phyloP scores from a whole-genome alignment of 192 early-diverging fungal species.

The Podila clonocystis region DNA sequence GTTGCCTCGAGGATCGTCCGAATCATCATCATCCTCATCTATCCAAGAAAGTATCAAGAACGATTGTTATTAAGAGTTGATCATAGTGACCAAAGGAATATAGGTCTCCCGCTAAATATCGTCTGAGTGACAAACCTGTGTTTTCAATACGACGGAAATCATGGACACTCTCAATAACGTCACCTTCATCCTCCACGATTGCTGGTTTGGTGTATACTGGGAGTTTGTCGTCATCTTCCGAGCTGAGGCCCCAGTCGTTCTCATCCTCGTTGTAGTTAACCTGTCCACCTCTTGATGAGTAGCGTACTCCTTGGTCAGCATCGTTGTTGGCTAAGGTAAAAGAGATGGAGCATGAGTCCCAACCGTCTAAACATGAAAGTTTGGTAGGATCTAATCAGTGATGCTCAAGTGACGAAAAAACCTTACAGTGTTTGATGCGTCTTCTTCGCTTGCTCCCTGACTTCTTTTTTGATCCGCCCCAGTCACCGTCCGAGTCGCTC shows the following conservation, averaged over 20 bases:
- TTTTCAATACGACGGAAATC: constrained; percentile 53
- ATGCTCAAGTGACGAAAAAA: neutral
- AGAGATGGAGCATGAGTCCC: neutral
- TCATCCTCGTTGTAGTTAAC: constrained; percentile 53
- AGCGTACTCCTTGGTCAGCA: constrained; percentile 30
- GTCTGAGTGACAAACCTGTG: constrained; percentile 22
- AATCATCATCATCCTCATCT: constrained; percentile 42
- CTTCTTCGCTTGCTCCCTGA: constrained; percentile 25
- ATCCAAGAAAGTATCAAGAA: neutral
- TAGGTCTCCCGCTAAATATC: neutral
- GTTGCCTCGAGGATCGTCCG: constrained; percentile 60
- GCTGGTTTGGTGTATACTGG: constrained; percentile 32
- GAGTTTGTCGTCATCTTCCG: constrained; percentile 45
- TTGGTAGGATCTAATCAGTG: neutral
- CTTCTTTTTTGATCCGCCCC: constrained; percentile 32
- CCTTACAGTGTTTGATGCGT: constrained; percentile 14
- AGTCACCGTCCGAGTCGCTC: constrained; percentile 48
- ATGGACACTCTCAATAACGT: constrained; percentile 68
- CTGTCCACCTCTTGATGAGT: constrained; percentile 45
- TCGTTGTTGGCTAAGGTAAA: constrained; percentile 24
- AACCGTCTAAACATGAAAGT: neutral
- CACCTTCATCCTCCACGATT: constrained; percentile 57
- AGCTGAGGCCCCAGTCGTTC: constrained; percentile 49
- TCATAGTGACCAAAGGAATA: neutral
- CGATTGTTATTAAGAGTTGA: neutral